A percentile compares a stretch with the other conserved stretches of the same genome.
phyloP scores from a whole-genome alignment of 2,329 filamentous ascomycete genomes.

The Podosphaera xanthii region DNA sequence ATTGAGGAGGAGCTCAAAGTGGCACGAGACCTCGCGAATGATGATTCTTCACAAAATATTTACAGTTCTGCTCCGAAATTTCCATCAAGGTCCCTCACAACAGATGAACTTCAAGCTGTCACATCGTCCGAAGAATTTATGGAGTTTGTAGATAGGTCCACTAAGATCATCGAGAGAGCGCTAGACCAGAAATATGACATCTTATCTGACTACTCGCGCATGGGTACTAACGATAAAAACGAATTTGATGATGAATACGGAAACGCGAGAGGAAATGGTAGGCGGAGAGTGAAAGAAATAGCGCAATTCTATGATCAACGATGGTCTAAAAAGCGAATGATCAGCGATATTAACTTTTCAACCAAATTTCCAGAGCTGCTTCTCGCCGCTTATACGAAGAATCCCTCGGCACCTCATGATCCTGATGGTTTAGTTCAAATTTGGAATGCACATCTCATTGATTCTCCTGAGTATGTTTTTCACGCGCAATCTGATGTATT shows the following conservation, averaged over 20 bases:
- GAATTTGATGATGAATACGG: constrained; percentile 64
- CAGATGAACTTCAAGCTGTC: constrained; percentile 74
- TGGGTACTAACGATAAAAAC: constrained; percentile 44
- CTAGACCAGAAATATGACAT: constrained; percentile 94
- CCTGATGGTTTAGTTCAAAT: constrained; percentile 85
- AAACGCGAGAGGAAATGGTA: constrained; percentile 45
- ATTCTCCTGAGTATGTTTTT: constrained; percentile 87
- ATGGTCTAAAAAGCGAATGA: constrained; percentile 95
- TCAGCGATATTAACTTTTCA: constrained; percentile 87
- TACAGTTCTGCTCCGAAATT: constrained; percentile 34
- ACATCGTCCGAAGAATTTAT: constrained; percentile 83
- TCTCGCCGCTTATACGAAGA: constrained; percentile 90
- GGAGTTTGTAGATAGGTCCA: constrained; percentile 85
- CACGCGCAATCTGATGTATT: constrained; percentile 90
- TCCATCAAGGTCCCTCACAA: constrained; percentile 55
- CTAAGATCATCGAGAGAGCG: constrained; percentile 89
- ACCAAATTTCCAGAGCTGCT: constrained; percentile 86
- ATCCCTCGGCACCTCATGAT: constrained; percentile 80
- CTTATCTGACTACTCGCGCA: constrained; percentile 76
- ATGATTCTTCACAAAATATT: constrained; percentile 24
- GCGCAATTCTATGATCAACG: constrained; percentile 85
- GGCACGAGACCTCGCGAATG: constrained; percentile 34
- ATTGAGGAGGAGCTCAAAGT: constrained; percentile 81
- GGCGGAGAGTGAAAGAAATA: constrained; percentile 61
- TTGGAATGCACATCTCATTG: constrained; percentile 90